These are phyloP conservation scores for Perkinsus olseni DNA, from an alignment of 169 alveolate species.

Conservation along the genomic window DNA sequence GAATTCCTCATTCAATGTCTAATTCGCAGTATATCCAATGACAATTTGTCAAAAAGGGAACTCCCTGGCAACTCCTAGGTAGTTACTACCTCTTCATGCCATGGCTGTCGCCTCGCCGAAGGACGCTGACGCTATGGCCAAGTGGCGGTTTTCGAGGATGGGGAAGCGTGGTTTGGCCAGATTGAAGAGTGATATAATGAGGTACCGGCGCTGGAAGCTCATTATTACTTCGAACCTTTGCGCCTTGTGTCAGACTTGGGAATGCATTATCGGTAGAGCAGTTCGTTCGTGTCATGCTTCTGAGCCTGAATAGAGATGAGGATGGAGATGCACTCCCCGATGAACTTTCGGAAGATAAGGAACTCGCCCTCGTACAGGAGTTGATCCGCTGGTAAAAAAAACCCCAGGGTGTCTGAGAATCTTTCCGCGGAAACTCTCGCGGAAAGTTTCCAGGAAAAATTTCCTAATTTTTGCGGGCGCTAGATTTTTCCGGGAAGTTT, in stretches of 20 bases:
- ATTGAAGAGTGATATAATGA: neutral
- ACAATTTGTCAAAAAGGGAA: too few relatives aligned
- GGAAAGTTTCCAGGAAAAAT: too few relatives aligned
- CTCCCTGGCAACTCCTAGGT: too few relatives aligned
- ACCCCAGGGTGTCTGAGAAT: too few relatives aligned
- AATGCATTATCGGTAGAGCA: neutral
- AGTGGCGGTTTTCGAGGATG: neutral
- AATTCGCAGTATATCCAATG: too few relatives aligned
- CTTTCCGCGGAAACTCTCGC: too few relatives aligned
- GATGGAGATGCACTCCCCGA: neutral
- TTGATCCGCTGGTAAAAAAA: neutral
- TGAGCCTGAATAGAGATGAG: neutral
- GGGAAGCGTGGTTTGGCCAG: neutral
- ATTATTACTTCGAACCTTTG: too few relatives aligned
- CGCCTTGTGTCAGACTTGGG: neutral
- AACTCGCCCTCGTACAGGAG: neutral
- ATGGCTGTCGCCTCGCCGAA: neutral
- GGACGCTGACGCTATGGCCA: neutral
- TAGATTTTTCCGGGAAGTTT: too few relatives aligned
- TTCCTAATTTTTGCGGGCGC: too few relatives aligned
- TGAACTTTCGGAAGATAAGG: neutral
- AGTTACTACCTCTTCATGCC: too few relatives aligned
- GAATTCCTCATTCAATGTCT: too few relatives aligned
- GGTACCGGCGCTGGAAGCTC: too few relatives aligned
- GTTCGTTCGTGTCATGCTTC: neutral